These are phyloP conservation scores for Biscogniauxia marginata DNA, from an alignment of 2,329 filamentous ascomycete species.

Conservation along the genomic window DNA sequence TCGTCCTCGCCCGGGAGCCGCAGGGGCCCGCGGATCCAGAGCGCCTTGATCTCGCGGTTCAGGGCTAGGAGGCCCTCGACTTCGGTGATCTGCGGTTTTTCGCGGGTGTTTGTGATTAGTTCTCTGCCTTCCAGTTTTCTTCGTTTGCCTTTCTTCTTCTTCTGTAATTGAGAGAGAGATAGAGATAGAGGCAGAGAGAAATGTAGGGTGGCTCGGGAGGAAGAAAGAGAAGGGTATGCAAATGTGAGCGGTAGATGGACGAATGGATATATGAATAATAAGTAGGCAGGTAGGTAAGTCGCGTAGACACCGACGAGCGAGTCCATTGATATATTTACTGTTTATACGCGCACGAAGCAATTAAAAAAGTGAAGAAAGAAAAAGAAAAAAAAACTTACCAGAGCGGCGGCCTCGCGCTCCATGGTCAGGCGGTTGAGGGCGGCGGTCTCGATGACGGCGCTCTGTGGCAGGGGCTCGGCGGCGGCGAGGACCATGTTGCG, in stretches of 20 bases:
- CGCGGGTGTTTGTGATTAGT: slow-evolving; percentile 1
- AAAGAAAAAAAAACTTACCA: slow-evolving; percentile 29
- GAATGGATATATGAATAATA: too few relatives aligned
- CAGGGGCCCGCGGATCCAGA: slow-evolving; percentile 50
- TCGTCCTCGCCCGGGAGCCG: slow-evolving; percentile 43
- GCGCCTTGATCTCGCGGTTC: slow-evolving; percentile 47
- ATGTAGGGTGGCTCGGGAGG: too few relatives aligned
- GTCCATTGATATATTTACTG: too few relatives aligned
- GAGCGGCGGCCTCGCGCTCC: slow-evolving; percentile 36
- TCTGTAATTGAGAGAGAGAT: not conserved
- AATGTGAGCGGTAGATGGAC: too few relatives aligned
- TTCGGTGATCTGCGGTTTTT: slow-evolving; percentile 37
- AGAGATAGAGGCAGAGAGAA: not conserved
- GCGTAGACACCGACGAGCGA: too few relatives aligned
- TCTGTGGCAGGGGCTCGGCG: slow-evolving; percentile 35
- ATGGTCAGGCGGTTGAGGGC: slow-evolving; percentile 41
- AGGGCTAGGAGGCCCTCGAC: slow-evolving; percentile 45
- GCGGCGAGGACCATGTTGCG: slow-evolving; percentile 41
- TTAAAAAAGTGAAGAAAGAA: not conserved
- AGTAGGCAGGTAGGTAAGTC: too few relatives aligned
- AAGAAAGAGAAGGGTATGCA: too few relatives aligned
- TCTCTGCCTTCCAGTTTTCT: not conserved
- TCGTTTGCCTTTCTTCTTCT: not conserved
- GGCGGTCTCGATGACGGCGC: slow-evolving; percentile 37
- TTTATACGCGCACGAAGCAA: too few relatives aligned